A percentile compares a stretch with the other conserved stretches of the same genome.
These are phyloP conservation scores for Rosa rugosa DNA, from an alignment of 306 rosid species.

Conservation along the genomic window DNA sequence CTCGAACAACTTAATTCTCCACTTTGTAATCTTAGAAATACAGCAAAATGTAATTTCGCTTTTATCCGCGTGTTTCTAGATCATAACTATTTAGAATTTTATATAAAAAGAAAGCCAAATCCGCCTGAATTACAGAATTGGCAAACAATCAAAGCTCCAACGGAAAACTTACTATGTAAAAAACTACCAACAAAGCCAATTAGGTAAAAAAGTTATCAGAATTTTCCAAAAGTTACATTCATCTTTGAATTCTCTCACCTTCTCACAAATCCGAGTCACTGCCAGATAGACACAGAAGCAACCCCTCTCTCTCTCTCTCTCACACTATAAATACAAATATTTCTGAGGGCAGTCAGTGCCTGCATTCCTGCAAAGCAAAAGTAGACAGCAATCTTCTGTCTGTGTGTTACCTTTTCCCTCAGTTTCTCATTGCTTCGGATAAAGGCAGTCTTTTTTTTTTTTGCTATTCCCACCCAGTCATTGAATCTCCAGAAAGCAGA, in stretches of 20 bases:
- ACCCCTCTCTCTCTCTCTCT: neutral
- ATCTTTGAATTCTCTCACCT: neutral
- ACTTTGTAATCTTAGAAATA: too few relatives aligned
- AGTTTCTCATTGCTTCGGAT: neutral
- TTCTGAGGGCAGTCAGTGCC: neutral
- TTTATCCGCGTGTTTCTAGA: neutral
- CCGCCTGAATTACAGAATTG: neutral
- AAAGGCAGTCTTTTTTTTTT: neutral
- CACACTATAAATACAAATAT: conserved; percentile 4
- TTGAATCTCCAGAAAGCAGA: neutral
- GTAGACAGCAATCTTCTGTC: neutral
- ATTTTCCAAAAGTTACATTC: neutral
- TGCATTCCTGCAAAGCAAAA: neutral
- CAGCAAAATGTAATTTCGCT: too few relatives aligned
- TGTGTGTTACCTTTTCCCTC: neutral
- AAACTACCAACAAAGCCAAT: neutral
- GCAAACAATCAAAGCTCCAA: neutral
- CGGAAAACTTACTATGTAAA: neutral
- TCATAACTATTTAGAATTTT: neutral
- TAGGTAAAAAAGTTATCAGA: neutral
- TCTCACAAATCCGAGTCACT: neutral
- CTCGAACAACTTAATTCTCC: too few relatives aligned
- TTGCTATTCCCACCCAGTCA: neutral
- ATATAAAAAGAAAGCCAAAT: neutral
- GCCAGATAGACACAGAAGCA: neutral